Evolutionary conservation across 2,329 filamentous ascomycete species (phyloP).

Genomic region (Xylariaceae sp.): DNA sequence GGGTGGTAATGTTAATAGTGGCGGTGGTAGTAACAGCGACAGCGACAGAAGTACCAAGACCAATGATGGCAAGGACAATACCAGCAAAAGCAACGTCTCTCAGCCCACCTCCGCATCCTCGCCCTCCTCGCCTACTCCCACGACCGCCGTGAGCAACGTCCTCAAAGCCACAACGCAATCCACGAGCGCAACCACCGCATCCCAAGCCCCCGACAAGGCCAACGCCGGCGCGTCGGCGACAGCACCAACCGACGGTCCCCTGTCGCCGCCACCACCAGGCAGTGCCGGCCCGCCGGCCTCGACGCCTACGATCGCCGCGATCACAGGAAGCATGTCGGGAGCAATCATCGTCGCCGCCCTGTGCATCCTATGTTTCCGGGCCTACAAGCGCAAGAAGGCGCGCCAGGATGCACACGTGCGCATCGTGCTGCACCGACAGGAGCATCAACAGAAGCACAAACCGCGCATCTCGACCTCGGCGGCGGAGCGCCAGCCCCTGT

Average conservation of each 20-base stretch:
- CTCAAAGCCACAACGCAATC: not conserved
- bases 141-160: not conserved
- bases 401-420: slow-evolving; percentile 19
- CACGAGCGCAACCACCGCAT: not conserved
- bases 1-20: not conserved
- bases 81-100: not conserved
- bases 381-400: slow-evolving; percentile 27
- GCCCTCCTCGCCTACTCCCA: not conserved
- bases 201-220: not conserved
- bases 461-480: not conserved
- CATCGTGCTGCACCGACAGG: slow-evolving; percentile 9
- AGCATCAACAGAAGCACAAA: not conserved
- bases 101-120: not conserved
- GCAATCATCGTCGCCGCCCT: slow-evolving; percentile 27
- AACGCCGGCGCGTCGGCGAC: not conserved
- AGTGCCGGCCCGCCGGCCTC: slow-evolving; percentile 5
- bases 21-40: not conserved
- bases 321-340: slow-evolving; percentile 32
- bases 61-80: not conserved
- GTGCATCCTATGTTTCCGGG: slow-evolving; percentile 28
- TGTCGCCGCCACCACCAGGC: slow-evolving; percentile 4
- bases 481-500: not conserved
- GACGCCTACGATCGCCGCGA: slow-evolving; percentile 25
- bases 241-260: not conserved
- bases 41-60: not conserved